Evolutionary conservation across 2,329 filamentous ascomycete species (phyloP).

Genomic region (Fusarium newnesense): DNA sequence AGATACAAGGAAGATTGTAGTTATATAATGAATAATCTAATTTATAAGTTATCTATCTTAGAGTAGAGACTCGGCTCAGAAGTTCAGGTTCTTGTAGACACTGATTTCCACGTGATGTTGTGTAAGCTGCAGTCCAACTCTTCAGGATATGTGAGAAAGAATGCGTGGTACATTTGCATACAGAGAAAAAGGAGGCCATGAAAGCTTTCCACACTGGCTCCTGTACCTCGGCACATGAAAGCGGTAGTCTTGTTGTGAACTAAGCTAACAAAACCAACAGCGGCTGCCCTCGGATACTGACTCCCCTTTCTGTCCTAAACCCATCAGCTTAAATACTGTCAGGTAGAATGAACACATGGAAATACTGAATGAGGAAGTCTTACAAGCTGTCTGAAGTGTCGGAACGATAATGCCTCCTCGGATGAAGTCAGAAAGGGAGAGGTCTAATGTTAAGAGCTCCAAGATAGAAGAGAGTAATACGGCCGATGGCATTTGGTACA

Average conservation of each 20-base stretch:
- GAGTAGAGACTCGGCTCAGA: not conserved
- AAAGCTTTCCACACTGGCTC: accelerated
- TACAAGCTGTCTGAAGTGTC: not conserved
- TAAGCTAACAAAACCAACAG: not conserved
- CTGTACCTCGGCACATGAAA: accelerated
- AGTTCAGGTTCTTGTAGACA: too few species aligned
- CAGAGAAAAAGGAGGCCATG: accelerated
- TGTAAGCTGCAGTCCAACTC: too few species aligned
- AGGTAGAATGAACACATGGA: accelerated
- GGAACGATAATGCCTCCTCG: not conserved
- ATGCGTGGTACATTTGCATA: accelerated
- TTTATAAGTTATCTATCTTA: not conserved
- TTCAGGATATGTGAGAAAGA: accelerated
- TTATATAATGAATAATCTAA: not conserved
- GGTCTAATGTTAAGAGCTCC: not conserved
- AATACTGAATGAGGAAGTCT: too few species aligned
- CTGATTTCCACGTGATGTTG: not conserved
- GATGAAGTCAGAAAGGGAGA: not conserved
- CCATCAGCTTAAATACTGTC: accelerated
- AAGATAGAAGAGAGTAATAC: not conserved
- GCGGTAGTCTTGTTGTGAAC: accelerated
- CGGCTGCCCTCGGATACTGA: not conserved
- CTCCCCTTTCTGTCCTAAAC: not conserved
- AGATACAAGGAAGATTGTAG: not conserved
- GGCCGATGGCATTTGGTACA: not conserved